A percentile compares a stretch with the other conserved stretches of the same genome.
phyloP scores from a whole-genome alignment of 75 land plant genomes.

The Pinus albicaulis region DNA sequence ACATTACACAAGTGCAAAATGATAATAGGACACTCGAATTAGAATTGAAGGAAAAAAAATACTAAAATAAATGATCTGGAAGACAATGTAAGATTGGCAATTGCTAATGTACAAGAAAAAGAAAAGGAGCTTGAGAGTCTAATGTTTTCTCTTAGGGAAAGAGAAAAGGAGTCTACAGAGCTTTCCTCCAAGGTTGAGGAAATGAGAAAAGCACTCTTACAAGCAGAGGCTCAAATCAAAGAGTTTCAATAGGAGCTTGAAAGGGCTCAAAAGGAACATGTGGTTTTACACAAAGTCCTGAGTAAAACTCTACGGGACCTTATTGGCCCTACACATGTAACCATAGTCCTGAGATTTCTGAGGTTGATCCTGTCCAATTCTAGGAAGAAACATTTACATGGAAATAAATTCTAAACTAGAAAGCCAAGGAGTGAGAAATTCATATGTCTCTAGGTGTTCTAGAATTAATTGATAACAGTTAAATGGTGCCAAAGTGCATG shows the following conservation, averaged over 20 bases:
- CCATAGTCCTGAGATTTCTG: no score
- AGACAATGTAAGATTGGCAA: slow-evolving; percentile 34
- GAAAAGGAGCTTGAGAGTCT: slow-evolving; percentile 36
- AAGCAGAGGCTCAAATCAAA: slow-evolving; percentile 25
- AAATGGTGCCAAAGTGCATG: no score
- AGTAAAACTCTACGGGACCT: no score
- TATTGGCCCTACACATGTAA: no score
- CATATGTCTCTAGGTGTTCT: no score
- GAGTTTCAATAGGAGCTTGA: slow-evolving; percentile 27
- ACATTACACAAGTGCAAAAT: slow-evolving; percentile 27
- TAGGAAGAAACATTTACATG: no score
- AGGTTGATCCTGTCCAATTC: no score
- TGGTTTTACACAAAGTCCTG: no score
- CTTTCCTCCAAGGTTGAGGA: slow-evolving; percentile 21
- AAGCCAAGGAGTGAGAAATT: no score
- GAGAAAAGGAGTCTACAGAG: slow-evolving; percentile 32
- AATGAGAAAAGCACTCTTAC: slow-evolving; percentile 25
- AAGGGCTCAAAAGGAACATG: slow-evolving; percentile 23
- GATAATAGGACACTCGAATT: slow-evolving; percentile 44
- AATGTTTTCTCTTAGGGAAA: slow-evolving; percentile 29
- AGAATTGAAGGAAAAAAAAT: slow-evolving; percentile 42
- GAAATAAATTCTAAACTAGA: no score
- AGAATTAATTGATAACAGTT: no score
- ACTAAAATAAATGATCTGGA: slow-evolving; percentile 24
- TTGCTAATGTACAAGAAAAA: slow-evolving; percentile 43